phyloP scores from a whole-genome alignment of 2,329 filamentous ascomycete species.

The Penicillium sclerotiorum region DNA sequence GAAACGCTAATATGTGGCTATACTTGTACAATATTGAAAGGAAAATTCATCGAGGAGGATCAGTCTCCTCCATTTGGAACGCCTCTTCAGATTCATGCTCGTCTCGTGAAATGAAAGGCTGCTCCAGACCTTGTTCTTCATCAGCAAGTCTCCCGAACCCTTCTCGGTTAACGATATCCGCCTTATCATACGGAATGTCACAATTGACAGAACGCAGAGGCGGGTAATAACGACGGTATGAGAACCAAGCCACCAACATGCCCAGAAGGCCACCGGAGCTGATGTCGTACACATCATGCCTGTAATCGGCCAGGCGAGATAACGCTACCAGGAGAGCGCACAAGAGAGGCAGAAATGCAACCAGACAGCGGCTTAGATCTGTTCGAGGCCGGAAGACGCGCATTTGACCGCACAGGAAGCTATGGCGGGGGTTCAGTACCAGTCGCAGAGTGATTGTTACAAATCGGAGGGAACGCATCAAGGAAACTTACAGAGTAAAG shows the following conservation, averaged over 20 bases:
- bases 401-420: constrained; percentile 57
- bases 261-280: constrained; percentile 59
- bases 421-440: constrained; percentile 19
- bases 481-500: constrained; percentile 51
- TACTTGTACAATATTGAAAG: not conserved
- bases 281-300: constrained; percentile 67
- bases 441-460: too few relatives aligned
- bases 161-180: constrained; percentile 23
- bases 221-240: constrained; percentile 64
- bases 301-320: constrained; percentile 64
- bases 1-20: not conserved
- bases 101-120: constrained; percentile 13
- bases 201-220: constrained; percentile 54
- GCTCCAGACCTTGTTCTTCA: constrained; percentile 31
- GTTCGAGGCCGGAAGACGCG: constrained; percentile 61
- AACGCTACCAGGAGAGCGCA: constrained; percentile 63
- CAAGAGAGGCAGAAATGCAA: constrained; percentile 59
- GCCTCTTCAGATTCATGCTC: constrained; percentile 21
- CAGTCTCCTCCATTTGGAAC: constrained; percentile 28
- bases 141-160: constrained; percentile 39
- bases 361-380: constrained; percentile 57
- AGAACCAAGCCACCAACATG: constrained; percentile 57
- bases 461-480: too few relatives aligned
- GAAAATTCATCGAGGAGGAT: not conserved
- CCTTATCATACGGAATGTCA: constrained; percentile 52